Conservation (phyloP, 1,284 basidiomycete genomes). For the Clitocybe nebularis region DNA sequence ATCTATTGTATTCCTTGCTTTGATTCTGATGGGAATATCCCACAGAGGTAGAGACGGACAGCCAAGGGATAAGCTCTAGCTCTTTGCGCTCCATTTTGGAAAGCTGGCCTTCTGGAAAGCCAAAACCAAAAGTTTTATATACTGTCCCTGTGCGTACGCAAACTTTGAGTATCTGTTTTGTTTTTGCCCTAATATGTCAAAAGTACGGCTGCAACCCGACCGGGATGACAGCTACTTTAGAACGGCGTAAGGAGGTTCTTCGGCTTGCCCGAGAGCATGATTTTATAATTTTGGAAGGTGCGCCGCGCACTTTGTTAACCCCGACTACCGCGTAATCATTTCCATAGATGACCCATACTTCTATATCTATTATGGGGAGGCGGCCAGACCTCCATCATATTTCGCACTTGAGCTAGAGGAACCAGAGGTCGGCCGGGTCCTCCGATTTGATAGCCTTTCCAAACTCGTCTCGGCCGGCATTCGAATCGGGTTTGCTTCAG, state of each 20-base stretch:
- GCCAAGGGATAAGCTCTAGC: slow-evolving; percentile 61
- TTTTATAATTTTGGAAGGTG: slow-evolving; percentile 80
- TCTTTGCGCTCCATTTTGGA: slow-evolving; percentile 62
- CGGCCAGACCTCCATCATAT: slow-evolving; percentile 67
- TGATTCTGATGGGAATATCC: no score
- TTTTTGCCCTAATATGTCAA: neutral
- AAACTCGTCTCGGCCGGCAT: slow-evolving; percentile 85
- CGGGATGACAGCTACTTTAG: slow-evolving; percentile 67
- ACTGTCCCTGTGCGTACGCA: slow-evolving; percentile 63
- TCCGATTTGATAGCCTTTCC: slow-evolving; percentile 86
- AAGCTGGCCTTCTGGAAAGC: slow-evolving; percentile 67
- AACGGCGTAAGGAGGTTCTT: slow-evolving; percentile 77
- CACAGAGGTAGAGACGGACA: slow-evolving; percentile 79
- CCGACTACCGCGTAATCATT: neutral
- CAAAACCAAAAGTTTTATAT: slow-evolving; percentile 78
- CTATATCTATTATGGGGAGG: slow-evolving; percentile 67
- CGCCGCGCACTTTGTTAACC: slow-evolving; percentile 8
- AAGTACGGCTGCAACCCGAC: slow-evolving; percentile 84
- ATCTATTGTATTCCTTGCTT: no score
- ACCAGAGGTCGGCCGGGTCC: slow-evolving; percentile 66
- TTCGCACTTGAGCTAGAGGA: slow-evolving; percentile 70
- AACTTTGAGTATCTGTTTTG: neutral
- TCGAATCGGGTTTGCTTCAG: slow-evolving; percentile 80
- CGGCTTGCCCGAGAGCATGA: slow-evolving; percentile 68
- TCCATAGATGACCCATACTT: slow-evolving; percentile 74